Base-by-base conservation (phyloP, 371 early-diverging fungal genomes). In the Lichtheimia hyalospora region DNA sequence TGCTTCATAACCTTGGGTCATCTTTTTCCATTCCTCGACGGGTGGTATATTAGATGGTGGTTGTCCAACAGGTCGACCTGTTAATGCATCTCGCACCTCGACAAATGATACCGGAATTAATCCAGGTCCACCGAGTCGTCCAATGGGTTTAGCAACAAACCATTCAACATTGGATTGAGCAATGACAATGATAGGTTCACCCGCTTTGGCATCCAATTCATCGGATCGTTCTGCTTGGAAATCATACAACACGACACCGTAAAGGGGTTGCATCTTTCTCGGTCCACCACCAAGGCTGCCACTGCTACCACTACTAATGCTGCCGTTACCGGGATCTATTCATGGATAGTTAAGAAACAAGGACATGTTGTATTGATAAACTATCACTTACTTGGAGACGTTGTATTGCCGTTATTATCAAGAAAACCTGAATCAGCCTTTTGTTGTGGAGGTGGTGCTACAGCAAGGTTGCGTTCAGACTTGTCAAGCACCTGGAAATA, bases 91-190 rank as follows among this genome's bases (percentile, higher is more conserved):
- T 40, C 85, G 73, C 54, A 92, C 77, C 70, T 91, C 84, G n/a
- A 92, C 75, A 82, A 85, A 92, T 14, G 86, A 81, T 5, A 89
- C 85, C 4, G 93, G 93, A 56, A 93, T 89, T 52, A 93, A 70
- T 5, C 92, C 93, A 13, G 91, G 88, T 5, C 84, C 84, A 13
- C 87, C 86, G n/a, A 85, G 69, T 23, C 86, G 68, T 39, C 80
- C 81, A 54, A 86, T 84, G 16, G 85, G 87, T 64, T 89, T 90
- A 24, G 89, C 93, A 18, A 93, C 85, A 62, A 87, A 85, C 93
- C 93, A 93, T 64, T 92, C 93, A 18, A 80, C 79, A 52, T 86
- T 89, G 52, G 88, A 87, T 54, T 90, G 88, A 14, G 92, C 93
- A 63, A 92, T 84, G 20, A 93, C 84, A 34, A 91, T 77, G 61